These are phyloP conservation scores for Groenewaldozyma tartarivorans DNA, from an alignment of 805 yeast species.

Conservation along the genomic window DNA sequence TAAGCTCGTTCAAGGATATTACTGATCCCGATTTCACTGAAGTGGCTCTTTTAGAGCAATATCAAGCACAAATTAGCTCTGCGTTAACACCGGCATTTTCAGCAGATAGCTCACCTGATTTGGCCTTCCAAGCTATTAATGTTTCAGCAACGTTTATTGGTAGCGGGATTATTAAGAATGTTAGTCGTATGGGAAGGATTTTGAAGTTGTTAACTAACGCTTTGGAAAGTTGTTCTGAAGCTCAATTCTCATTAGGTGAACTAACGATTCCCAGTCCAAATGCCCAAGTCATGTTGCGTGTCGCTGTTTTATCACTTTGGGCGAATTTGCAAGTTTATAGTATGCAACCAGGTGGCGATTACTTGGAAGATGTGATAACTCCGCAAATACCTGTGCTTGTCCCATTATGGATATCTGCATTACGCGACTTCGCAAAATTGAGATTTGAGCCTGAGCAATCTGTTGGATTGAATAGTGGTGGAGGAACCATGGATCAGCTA, in stretches of 20 bases:
- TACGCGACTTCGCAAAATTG: slow-evolving; percentile 64
- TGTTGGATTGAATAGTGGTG: slow-evolving; percentile 11
- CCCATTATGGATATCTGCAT: slow-evolving; percentile 69
- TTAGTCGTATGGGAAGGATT: slow-evolving; percentile 43
- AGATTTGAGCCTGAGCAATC: slow-evolving; percentile 41
- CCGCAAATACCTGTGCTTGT: slow-evolving; percentile 52
- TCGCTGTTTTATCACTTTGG: slow-evolving; percentile 34
- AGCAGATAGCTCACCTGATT: slow-evolving; percentile 57
- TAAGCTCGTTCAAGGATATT: slow-evolving; percentile 49
- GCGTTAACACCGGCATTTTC: slow-evolving; percentile 83
- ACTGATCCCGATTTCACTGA: slow-evolving; percentile 67
- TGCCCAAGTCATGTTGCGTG: slow-evolving; percentile 27
- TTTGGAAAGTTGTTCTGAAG: slow-evolving; percentile 45
- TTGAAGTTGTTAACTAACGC: slow-evolving; percentile 56
- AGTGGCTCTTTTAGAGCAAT: slow-evolving; percentile 71
- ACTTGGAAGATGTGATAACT: slow-evolving; percentile 30
- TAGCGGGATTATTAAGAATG: slow-evolving; percentile 42
- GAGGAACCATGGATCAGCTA: slow-evolving; percentile 26
- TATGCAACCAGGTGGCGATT: slow-evolving; percentile 18
- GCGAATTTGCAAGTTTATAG: slow-evolving; percentile 29
- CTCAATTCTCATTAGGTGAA: slow-evolving; percentile 27
- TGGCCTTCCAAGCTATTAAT: slow-evolving; percentile 68
- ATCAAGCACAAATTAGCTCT: slow-evolving; percentile 87
- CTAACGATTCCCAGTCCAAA: slow-evolving; percentile 26
- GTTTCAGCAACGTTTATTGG: slow-evolving; percentile 70